A percentile compares a stretch with the other conserved stretches of the same genome.
phyloP scores from a whole-genome alignment of 192 early-diverging fungal genomes.

The Mortierella alpina region DNA sequence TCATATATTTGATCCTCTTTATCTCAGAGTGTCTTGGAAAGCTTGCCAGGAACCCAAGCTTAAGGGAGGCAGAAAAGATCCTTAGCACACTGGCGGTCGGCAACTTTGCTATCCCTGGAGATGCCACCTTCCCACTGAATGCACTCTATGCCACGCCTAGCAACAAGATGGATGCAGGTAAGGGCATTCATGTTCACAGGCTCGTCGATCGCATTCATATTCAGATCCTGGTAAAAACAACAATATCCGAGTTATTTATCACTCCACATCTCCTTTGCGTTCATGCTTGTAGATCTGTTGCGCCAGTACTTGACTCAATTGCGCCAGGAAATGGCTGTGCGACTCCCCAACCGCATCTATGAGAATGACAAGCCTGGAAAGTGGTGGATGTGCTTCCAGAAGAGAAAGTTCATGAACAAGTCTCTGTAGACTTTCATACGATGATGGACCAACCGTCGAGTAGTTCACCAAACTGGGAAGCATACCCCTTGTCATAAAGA shows the following conservation, averaged over 20 bases:
- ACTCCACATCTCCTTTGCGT: background rate
- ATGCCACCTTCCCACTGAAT: conserved; percentile 93
- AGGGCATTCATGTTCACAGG: background rate
- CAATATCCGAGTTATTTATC: background rate
- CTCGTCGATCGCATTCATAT: background rate
- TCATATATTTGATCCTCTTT: conserved; percentile 95
- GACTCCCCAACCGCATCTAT: conserved; percentile 85
- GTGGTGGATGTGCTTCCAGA: conserved; percentile 99
- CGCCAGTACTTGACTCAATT: conserved; percentile 90
- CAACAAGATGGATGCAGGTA: conserved; percentile 81
- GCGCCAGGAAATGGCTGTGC: conserved; percentile 85
- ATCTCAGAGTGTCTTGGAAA: conserved; percentile 86
- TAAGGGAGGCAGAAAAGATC: conserved; percentile 80
- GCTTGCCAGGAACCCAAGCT: conserved; percentile 69
- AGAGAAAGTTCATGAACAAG: conserved; percentile 98
- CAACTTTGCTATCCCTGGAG: conserved; percentile 94
- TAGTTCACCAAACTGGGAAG: background rate
- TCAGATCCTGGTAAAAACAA: background rate
- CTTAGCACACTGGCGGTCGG: conserved; percentile 89
- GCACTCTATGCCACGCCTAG: conserved; percentile 82
- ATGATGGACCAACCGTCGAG: background rate
- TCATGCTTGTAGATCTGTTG: conserved; percentile 68
- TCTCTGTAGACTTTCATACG: conserved; percentile 56
- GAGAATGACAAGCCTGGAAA: conserved; percentile 89
- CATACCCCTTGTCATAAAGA: background rate